phyloP scores from a whole-genome alignment of 1,284 basidiomycete genomes.

The Ceratobasidium sp. region DNA sequence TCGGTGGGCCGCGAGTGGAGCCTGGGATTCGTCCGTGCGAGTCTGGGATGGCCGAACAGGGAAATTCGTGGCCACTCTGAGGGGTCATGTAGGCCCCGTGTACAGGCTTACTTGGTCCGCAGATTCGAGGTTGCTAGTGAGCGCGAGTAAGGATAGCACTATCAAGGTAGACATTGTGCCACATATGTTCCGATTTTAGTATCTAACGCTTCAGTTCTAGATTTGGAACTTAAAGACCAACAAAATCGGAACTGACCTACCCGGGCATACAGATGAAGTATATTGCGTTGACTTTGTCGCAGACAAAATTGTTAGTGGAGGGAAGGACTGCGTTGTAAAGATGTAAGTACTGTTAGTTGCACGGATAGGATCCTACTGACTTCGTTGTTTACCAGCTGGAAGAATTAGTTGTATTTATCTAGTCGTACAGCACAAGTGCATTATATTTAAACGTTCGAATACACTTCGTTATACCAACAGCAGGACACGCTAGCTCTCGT shows the following conservation, averaged over 20 bases:
- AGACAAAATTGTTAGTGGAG: slow-evolving; percentile 96
- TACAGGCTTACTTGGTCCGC: slow-evolving; percentile 96
- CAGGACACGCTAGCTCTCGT: background rate
- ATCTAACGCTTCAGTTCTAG: slow-evolving; percentile 53
- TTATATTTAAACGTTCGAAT: background rate
- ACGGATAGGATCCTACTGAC: background rate
- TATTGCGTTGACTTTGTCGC: slow-evolving; percentile 99
- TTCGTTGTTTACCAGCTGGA: slow-evolving; percentile 9
- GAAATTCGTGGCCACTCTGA: slow-evolving; percentile 83
- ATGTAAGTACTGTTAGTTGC: slow-evolving; percentile 52
- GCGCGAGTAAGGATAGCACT: slow-evolving; percentile 95
- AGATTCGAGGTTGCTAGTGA: slow-evolving; percentile 90
- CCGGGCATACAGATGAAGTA: slow-evolving; percentile 97
- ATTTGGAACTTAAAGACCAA: slow-evolving; percentile 95
- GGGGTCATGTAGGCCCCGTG: slow-evolving; percentile 94
- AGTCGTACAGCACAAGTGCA: background rate
- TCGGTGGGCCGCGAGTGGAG: slow-evolving; percentile 87
- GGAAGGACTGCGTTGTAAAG: slow-evolving; percentile 66
- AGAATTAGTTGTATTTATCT: slow-evolving; percentile 18
- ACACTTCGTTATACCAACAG: background rate
- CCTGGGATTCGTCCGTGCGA: slow-evolving; percentile 91
- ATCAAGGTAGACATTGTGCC: slow-evolving; percentile 72
- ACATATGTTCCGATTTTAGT: background rate
- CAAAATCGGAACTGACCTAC: slow-evolving; percentile 91
- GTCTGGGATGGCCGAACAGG: slow-evolving; percentile 95